A percentile compares a stretch with the other conserved stretches of the same genome.
phyloP scores from a whole-genome alignment of 768 basidiomycete species.

The Hericium alpestre region DNA sequence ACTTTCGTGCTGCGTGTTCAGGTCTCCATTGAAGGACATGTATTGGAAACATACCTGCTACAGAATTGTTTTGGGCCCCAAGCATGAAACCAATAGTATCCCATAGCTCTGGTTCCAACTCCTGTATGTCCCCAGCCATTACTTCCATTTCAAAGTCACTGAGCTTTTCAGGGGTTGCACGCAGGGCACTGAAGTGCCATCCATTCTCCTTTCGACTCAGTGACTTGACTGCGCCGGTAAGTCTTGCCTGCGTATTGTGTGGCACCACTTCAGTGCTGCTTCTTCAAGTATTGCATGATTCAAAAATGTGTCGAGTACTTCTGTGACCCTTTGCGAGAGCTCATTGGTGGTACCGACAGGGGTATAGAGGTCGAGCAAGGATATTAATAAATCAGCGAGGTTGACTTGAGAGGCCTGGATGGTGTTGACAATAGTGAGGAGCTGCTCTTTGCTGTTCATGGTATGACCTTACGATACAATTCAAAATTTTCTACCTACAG shows the following conservation, averaged over 20 bases:
- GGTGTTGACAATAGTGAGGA: not conserved
- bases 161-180: not conserved
- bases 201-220: not conserved
- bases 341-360: not conserved
- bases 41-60: too few species aligned
- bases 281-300: not conserved
- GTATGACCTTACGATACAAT: too few species aligned
- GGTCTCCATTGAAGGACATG: too few species aligned
- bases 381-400: not conserved
- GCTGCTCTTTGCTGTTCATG: not conserved
- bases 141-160: not conserved
- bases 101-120: not conserved
- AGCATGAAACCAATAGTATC: not conserved
- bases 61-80: not conserved
- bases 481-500: not conserved
- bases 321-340: not conserved
- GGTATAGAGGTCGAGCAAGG: not conserved
- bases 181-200: not conserved
- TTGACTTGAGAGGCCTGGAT: not conserved
- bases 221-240: slow-evolving; percentile 10
- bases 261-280: not conserved
- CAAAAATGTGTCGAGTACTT: not conserved
- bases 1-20: too few species aligned
- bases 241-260: not conserved
- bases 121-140: not conserved